phyloP scores from a whole-genome alignment of 139 green algal species.

The Limnomonas spitsbergensis region DNA sequence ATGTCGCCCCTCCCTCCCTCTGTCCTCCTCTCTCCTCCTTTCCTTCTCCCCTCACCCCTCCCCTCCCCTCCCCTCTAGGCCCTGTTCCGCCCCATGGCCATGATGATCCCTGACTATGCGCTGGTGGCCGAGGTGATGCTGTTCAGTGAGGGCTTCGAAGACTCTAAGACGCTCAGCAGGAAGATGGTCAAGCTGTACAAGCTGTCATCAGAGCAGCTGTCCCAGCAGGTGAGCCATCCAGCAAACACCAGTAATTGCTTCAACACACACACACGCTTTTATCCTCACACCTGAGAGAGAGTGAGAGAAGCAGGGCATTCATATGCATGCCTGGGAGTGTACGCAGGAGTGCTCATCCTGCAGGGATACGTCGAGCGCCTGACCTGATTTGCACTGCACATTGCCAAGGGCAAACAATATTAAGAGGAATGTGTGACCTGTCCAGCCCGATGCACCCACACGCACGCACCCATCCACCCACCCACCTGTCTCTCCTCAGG shows the following conservation, averaged over 20 bases:
- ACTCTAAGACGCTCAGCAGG: conserved; percentile 66
- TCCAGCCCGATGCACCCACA: no score
- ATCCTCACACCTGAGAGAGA: not conserved
- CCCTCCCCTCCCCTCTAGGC: conserved; percentile 30
- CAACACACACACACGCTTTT: not conserved
- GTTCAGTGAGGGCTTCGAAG: conserved; percentile 80
- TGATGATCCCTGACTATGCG: conserved; percentile 84
- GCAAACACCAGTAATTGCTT: not conserved
- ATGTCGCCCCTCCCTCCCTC: conserved; percentile 72
- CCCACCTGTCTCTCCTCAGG: conserved; percentile 21
- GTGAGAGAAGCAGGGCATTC: not conserved
- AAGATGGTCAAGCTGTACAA: conserved; percentile 94
- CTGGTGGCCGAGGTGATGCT: conserved; percentile 80
- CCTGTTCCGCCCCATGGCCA: conserved; percentile 80
- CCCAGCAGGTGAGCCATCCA: conserved; percentile 59
- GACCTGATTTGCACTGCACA: no score
- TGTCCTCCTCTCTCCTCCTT: no score
- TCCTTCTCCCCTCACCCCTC: not conserved
- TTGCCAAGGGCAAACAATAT: no score
- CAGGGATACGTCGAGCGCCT: no score
- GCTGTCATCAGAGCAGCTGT: conserved; percentile 85
- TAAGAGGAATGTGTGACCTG: no score
- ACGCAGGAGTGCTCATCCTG: no score
- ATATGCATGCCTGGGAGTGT: not conserved
- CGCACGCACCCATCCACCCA: not conserved